Evolutionary conservation across 139 green algal species (phyloP), one percentile per base, ranked within the genome.

Genomic region (Asterochloris sp.): DNA sequence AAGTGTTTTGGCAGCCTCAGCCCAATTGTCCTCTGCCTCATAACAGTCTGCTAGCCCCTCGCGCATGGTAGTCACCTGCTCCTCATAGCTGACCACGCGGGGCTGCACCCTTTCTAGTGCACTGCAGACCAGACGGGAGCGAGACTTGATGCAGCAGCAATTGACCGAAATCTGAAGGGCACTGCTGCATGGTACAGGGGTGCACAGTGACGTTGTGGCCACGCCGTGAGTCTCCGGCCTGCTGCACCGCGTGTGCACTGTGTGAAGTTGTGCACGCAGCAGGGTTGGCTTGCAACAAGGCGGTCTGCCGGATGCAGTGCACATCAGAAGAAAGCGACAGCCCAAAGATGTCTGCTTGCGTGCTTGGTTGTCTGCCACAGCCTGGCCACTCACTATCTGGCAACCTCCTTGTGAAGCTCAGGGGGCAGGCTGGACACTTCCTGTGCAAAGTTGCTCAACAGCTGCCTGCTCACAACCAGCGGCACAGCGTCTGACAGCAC

Each of bases 21-120:
- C 91, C 96, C 95, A 99, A 28, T 97, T 87, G 87, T 98, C 95
- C 80, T 98, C 91, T 11, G 77, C 66, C 82, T 89, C 80, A 38
- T 89, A 85, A 73, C 94, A 21, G 28, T 80, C 69, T 0, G 89
- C 85, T 47, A 98, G 85, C 62, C 89, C 80, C 77, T 97, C 90
- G 0, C 94, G 78, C 11, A 97, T 61, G 9, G 75, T 74, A 0
- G 77, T 87, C 38, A 92, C 87, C 69, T 94, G 91, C 83, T 98
- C 95, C 78, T 97, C 94, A 81, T 97, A 98, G 77, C 90, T 96
- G 38, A 97, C 94, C 24, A 92, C 90, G 0, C 93, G 86, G 17
- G 94, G 91, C 79, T 95, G 89, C 11, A 97, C 81, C 76, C 83
- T 87, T 26, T 96, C 90, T 27, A 98, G 89, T 0, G 90, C 85